phyloP scores from a whole-genome alignment of 805 yeast species.

The Cyberlindnera euphorbiae region DNA sequence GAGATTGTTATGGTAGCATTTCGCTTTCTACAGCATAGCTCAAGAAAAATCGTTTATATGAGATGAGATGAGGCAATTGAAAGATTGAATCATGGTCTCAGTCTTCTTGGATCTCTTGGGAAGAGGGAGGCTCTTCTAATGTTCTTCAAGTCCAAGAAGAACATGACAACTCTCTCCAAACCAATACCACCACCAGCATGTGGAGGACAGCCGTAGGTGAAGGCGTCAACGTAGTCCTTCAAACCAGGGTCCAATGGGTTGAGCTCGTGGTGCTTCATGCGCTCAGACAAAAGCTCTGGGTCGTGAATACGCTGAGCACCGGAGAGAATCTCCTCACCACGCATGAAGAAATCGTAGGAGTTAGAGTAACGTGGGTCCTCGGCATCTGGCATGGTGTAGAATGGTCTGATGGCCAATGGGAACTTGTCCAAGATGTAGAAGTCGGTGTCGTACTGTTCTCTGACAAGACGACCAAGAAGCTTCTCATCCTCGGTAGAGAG shows the following conservation, averaged over 20 bases:
- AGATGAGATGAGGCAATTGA: too few relatives aligned
- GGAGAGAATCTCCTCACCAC: conserved; percentile 98
- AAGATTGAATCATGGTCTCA: conserved; percentile 80
- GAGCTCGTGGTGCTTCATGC: conserved; percentile 80
- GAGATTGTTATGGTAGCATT: too few relatives aligned
- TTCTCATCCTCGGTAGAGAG: conserved; percentile 93
- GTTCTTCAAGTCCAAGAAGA: conserved; percentile 93
- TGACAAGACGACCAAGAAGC: conserved; percentile 82
- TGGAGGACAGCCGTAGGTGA: conserved; percentile 93
- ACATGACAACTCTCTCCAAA: conserved; percentile 97
- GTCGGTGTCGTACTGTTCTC: conserved; percentile 94
- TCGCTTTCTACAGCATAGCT: too few relatives aligned
- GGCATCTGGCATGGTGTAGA: conserved; percentile 98
- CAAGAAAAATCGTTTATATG: too few relatives aligned
- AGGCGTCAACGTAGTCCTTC: conserved; percentile 88
- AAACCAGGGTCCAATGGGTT: conserved; percentile 79
- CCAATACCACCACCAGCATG: conserved; percentile 99
- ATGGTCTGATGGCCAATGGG: conserved; percentile 95
- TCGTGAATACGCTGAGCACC: conserved; percentile 99
- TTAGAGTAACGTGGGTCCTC: conserved; percentile 89
- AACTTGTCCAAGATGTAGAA: conserved; percentile 97
- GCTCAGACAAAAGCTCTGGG: conserved; percentile 70
- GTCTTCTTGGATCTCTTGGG: conserved; percentile 98
- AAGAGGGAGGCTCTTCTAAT: conserved; percentile 97
- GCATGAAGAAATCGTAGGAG: conserved; percentile 99